Evolutionary conservation across 1,284 basidiomycete genomes (phyloP), one percentile per base, ranked within the genome.

Genomic region (Ganoderma lingzhi): DNA sequence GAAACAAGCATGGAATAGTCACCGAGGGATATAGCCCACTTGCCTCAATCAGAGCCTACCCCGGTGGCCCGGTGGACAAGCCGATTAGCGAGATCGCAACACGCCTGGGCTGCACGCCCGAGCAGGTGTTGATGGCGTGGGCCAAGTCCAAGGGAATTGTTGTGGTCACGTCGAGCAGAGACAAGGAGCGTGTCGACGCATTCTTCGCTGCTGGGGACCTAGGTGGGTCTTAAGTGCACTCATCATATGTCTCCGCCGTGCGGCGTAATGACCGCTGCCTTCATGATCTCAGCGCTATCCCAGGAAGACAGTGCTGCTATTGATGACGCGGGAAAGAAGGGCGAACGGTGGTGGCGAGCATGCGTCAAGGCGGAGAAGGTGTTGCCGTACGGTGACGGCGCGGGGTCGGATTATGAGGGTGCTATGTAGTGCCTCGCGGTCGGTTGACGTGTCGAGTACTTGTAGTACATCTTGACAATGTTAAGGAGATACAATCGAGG

Each of bases 91-190:
- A 82, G 32, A 89, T 90, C 55, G 90, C 91, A 0, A 76, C 84
- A 58, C 83, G 87, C 17, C 81, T 90, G 15, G 83, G 85, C 6
- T 87, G 86, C 14, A 87, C 88, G 45, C 85, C 91, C 0, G 90
- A 89, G n/a, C 93, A 95, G 78, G 88, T 94, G 35, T 78, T 95
- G 2, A 85, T 93, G 44, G 81, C 86, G 4, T 93, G 92, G 92
- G 87, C 88, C 3, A 86, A 84, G 75, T 84, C 84, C 6, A 93
- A 93, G 79, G 88, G 89, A 5, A 86, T 84, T 5, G 86, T 90
- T 12, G 87, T 91, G 64, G 88, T 93, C 66, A 92, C 90, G 87
- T 87, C 89, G 56, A 89, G 86, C 69, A 85, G 86, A 41, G 87
- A 83, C 74, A 84, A 84, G 72, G 84, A 83, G 42, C 83, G 87